A percentile compares a stretch with the other conserved stretches of the same genome.
Evolutionary conservation across 208 protist species (phyloP).

Genomic region (Trypanosoma caninum): DNA sequence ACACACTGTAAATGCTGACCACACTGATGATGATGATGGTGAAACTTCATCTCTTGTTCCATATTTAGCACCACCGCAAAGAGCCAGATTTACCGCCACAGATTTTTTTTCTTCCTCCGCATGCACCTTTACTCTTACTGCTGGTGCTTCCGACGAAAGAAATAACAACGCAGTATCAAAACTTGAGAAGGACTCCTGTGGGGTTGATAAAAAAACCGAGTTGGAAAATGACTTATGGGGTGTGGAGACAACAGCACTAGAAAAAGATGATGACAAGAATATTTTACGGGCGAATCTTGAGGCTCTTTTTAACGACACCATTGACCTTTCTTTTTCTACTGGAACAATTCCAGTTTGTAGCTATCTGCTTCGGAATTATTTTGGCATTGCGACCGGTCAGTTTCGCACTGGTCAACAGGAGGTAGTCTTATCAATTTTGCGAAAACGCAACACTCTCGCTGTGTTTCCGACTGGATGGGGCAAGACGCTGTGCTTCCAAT

Average conservation of each 20-base stretch:
- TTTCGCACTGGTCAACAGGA: constrained; percentile 83
- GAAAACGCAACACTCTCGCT: constrained; percentile 73
- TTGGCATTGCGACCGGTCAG: constrained; percentile 43
- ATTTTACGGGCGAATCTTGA: constrained; percentile 33
- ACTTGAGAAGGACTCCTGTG: not conserved
- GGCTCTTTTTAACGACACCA: constrained; percentile 23
- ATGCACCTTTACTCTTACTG: not conserved
- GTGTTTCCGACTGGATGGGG: constrained; percentile 95
- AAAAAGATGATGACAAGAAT: constrained; percentile 32
- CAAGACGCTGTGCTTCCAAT: constrained; percentile 95
- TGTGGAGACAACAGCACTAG: not conserved
- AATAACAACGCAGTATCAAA: not conserved
- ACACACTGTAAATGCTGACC: constrained; percentile 4
- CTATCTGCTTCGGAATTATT: constrained; percentile 53
- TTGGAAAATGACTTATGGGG: too few relatives aligned
- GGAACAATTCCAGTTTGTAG: constrained; percentile 42
- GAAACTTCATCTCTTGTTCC: constrained; percentile 23
- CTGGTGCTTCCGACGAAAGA: not conserved
- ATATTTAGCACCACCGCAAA: constrained; percentile 36
- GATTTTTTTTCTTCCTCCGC: constrained; percentile 10
- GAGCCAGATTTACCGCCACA: constrained; percentile 7
- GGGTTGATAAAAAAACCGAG: not conserved
- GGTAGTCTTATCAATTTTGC: constrained; percentile 62
- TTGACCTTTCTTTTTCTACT: not conserved
- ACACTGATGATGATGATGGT: constrained; percentile 11